Conservation (phyloP, 495 filamentous ascomycete species). For the Haplographium delicatum region DNA sequence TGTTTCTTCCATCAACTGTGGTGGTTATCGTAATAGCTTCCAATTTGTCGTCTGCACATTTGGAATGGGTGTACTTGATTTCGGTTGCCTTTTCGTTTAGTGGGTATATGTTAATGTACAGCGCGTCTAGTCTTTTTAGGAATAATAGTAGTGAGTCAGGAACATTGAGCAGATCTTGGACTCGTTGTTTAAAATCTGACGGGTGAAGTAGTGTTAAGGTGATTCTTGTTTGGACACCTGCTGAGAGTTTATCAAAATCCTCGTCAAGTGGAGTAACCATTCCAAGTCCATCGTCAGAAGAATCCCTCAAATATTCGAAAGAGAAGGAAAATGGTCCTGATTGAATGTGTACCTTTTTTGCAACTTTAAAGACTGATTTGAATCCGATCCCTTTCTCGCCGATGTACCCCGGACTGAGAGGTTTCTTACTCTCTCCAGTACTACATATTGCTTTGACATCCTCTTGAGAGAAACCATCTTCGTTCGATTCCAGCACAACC, state of each 20-base stretch:
- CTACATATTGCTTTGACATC: constrained; percentile 35
- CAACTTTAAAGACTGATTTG: constrained; percentile 43
- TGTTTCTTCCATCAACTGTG: not conserved
- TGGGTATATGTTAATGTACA: not conserved
- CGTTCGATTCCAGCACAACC: constrained; percentile 36
- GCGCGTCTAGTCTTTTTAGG: constrained; percentile 2
- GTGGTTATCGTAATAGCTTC: not conserved
- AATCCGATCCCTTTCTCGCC: constrained; percentile 47
- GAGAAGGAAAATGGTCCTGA: constrained; percentile 36
- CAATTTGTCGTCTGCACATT: not conserved
- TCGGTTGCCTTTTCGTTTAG: not conserved
- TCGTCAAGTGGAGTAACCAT: constrained; percentile 36
- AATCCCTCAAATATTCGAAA: constrained; percentile 27
- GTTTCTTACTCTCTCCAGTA: constrained; percentile 35
- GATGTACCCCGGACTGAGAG: constrained; percentile 26
- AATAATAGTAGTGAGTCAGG: constrained; percentile 12
- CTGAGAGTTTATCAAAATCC: not conserved
- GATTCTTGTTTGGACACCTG: too few species aligned
- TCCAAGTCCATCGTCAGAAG: constrained; percentile 36
- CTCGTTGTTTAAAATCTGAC: not conserved
- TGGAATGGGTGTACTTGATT: not conserved
- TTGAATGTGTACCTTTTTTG: constrained; percentile 34
- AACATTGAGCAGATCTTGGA: constrained; percentile 7
- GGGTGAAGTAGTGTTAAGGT: constrained; percentile 7
- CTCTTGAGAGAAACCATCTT: constrained; percentile 34